These are phyloP conservation scores for Sarocladiaceae sp. DNA, from an alignment of 2,329 filamentous ascomycete genomes.

Conservation along the genomic window DNA sequence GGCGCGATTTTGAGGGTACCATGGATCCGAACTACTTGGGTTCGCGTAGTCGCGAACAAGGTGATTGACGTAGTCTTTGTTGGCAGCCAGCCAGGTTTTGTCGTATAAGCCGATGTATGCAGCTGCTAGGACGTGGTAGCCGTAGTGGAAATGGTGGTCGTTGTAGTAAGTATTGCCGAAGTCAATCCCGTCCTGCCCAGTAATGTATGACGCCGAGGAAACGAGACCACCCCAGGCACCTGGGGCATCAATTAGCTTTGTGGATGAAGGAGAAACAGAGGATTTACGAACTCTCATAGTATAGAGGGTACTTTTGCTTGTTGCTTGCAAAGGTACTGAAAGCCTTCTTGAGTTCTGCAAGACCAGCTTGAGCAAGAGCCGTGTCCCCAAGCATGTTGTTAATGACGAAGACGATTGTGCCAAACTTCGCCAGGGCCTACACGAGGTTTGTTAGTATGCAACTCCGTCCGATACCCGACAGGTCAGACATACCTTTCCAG, in stretches of 20 bases:
- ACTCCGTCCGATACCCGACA: background rate
- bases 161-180: conserved; percentile 91
- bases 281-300: conserved; percentile 54
- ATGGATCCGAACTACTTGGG: conserved; percentile 63
- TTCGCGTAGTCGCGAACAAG: conserved; percentile 83
- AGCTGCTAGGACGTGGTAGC: conserved; percentile 85
- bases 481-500: conserved; percentile 65
- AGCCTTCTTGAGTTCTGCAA: conserved; percentile 59
- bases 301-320: conserved; percentile 59
- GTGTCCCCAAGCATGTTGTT: conserved; percentile 59
- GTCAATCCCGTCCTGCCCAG: conserved; percentile 66
- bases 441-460: background rate
- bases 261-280: background rate
- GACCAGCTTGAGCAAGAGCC: conserved; percentile 50
- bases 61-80: conserved; percentile 76
- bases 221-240: conserved; percentile 76
- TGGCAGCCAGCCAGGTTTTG: conserved; percentile 68
- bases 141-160: conserved; percentile 73
- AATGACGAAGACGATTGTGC: conserved; percentile 62
- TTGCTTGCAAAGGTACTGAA: conserved; percentile 66
- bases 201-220: conserved; percentile 68
- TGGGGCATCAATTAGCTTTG: conserved; percentile 22
- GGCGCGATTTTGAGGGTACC: conserved; percentile 75
- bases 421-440: conserved; percentile 71
- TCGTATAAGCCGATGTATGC: conserved; percentile 80